A percentile compares a stretch with the other conserved stretches of the same genome.
These are phyloP conservation scores for Physcomitrellopsis africana DNA, from an alignment of 225 moss, liverwort and hornwort genomes.

Conservation along the genomic window DNA sequence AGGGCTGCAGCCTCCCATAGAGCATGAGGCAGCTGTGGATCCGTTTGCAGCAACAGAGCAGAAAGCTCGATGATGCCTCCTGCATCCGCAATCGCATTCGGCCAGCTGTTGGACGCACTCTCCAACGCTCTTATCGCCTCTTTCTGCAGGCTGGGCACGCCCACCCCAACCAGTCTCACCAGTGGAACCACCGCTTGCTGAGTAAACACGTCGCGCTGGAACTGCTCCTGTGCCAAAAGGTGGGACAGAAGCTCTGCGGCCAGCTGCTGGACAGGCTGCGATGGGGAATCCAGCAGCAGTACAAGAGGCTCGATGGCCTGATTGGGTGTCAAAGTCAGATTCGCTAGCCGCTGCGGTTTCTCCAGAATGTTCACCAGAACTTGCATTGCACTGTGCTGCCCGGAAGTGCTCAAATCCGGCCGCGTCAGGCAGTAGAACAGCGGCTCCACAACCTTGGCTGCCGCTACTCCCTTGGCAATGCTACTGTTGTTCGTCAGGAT, in stretches of 20 bases:
- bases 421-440: conserved; percentile 80
- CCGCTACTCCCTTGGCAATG: conserved; percentile 92
- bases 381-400: conserved; percentile 98
- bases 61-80: conserved; percentile 94
- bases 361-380: conserved; percentile 96
- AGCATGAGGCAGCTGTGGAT: conserved; percentile 93
- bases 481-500: conserved; percentile 98
- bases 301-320: conserved; percentile 95
- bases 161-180: conserved; percentile 81
- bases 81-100: conserved; percentile 95
- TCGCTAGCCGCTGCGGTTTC: conserved; percentile 92
- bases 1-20: conserved; percentile 94
- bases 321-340: conserved; percentile 71
- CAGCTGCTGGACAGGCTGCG: conserved; percentile 97
- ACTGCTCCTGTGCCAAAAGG: conserved; percentile 84
- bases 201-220: conserved; percentile 86
- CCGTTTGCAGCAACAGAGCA: conserved; percentile 80
- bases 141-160: conserved; percentile 87
- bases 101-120: conserved; percentile 98
- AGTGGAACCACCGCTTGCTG: conserved; percentile 92
- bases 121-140: conserved; percentile 92
- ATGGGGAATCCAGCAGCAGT: conserved; percentile 80
- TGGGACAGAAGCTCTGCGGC: conserved; percentile 92
- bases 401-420: conserved; percentile 79
- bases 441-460: conserved; percentile 90